Base-by-base conservation (phyloP, 2,329 filamentous ascomycete genomes). In the Colletotrichum sp. region DNA sequence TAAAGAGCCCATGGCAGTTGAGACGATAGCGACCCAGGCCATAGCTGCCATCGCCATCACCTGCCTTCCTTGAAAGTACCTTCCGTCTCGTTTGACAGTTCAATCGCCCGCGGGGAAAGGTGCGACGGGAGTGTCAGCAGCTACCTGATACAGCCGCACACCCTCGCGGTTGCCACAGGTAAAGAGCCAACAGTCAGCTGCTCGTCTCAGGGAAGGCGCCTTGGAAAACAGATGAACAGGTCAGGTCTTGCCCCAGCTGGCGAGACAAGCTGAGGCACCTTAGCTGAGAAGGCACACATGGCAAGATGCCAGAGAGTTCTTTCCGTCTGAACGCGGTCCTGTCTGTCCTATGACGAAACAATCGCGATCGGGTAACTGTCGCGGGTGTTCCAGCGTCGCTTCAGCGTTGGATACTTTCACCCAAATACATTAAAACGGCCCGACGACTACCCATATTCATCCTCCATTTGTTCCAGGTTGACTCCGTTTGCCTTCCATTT, bases 161-260 rank as follows among this genome's bases (percentile, higher is more conserved):
- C 36, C 61, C 61, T 64, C 61, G 61, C 61, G 16, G 7, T 38
- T 64, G 12, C 61, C 21, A 10, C 32, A 34, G 15, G 21, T 28
- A 21, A 18, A 36, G 32, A 36, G 60, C n/a, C n/a, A 38, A 16
- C 28, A 15, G 13, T 64, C 13, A 64, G 16, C 32, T 28, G 24
- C 28, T 69, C 12, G 16, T 24, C 36, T 52, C 67, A 61, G 26
- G 57, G 67, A 63, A 75, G 57, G 69, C 58, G 26, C 30, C 3
- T 72, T 32, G 21, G 55, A 30, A 72, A 63, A 72, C 55, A 13
- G 69, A 75, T 63, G 73, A 67, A 72, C 69, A 38, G 57, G 34
- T 55, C 34, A 43, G 63, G 26, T 63, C 26, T 67, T 24, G 48
- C 36, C 36, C 34, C 38, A 55, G 28, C 26, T 57, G 30, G 55